Conservation (phyloP, 257 asterid species). For the Paraleonurus japonicus region DNA sequence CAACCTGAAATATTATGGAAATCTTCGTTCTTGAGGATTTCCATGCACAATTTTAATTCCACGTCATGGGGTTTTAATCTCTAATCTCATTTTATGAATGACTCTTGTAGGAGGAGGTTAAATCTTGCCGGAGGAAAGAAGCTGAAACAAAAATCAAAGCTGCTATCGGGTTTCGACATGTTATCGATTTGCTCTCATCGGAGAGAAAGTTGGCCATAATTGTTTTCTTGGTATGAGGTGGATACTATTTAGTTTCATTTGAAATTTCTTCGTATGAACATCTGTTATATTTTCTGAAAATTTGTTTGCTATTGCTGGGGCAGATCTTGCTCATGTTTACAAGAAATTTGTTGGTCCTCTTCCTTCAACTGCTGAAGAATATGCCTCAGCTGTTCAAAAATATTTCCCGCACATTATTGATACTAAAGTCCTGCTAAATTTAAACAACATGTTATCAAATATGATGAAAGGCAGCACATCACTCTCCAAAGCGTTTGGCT, state of each 20-base stretch:
- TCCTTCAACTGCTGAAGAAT: conserved; percentile 70
- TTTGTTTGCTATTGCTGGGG: conserved; percentile 23
- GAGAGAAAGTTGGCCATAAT: conserved; percentile 86
- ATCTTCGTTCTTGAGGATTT: neutral
- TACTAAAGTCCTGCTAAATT: conserved; percentile 77
- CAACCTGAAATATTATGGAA: neutral
- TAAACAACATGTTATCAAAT: conserved; percentile 44
- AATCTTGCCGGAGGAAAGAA: conserved; percentile 48
- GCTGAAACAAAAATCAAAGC: conserved; percentile 64
- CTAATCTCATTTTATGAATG: conserved; percentile 23
- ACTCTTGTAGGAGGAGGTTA: conserved; percentile 67
- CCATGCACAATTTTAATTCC: conserved; percentile 10
- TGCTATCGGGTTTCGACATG: conserved; percentile 84
- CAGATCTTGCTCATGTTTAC: conserved; percentile 91
- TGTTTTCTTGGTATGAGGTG: conserved; percentile 80
- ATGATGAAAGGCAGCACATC: conserved; percentile 67
- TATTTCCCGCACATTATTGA: conserved; percentile 72
- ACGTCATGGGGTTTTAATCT: conserved; percentile 2
- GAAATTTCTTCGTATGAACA: neutral
- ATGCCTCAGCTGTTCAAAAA: conserved; percentile 51
- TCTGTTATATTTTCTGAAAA: conserved; percentile 18
- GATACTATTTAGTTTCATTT: conserved; percentile 16
- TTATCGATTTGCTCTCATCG: conserved; percentile 79
- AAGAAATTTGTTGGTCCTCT: conserved; percentile 80
- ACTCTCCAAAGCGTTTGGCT: conserved; percentile 71